Evolutionary conservation across 192 early-diverging fungal genomes (phyloP).

Genomic region (Geranomyces variabilis): DNA sequence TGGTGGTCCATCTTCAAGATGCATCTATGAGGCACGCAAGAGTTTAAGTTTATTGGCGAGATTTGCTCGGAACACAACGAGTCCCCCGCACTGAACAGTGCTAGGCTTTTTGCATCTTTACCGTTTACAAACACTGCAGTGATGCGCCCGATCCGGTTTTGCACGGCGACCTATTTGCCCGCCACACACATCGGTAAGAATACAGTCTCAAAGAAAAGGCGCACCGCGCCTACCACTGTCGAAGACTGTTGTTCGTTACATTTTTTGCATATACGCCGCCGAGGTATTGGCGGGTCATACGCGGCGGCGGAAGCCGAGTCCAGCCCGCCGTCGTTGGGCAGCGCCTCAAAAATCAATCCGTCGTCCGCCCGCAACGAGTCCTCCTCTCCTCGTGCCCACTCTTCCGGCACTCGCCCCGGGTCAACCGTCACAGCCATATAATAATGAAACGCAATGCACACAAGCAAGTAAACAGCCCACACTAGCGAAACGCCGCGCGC

Average conservation of each 20-base stretch:
- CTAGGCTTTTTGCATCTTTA: not conserved
- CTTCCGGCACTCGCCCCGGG: constrained; percentile 24
- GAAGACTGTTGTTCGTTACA: constrained; percentile 15
- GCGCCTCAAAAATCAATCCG: too few relatives aligned
- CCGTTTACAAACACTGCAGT: constrained; percentile 47
- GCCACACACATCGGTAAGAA: too few relatives aligned
- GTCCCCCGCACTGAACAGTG: not conserved
- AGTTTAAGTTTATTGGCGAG: not conserved
- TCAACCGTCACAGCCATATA: constrained; percentile 36
- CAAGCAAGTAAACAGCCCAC: constrained; percentile 38
- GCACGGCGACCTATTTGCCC: constrained; percentile 18
- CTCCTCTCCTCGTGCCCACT: not conserved
- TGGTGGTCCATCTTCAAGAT: constrained; percentile 58
- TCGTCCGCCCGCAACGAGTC: too few relatives aligned
- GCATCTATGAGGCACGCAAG: constrained; percentile 31
- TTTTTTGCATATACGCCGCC: constrained; percentile 27
- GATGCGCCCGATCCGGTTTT: constrained; percentile 50
- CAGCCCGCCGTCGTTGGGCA: too few relatives aligned
- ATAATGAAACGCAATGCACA: constrained; percentile 46
- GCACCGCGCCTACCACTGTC: too few relatives aligned
- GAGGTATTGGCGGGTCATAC: not conserved
- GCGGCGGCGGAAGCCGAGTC: too few relatives aligned
- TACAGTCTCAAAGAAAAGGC: too few relatives aligned
- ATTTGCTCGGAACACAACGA: too few relatives aligned
- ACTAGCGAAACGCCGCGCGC: not conserved